Base-by-base conservation (phyloP, 805 yeast species). In the Candida germanica region DNA sequence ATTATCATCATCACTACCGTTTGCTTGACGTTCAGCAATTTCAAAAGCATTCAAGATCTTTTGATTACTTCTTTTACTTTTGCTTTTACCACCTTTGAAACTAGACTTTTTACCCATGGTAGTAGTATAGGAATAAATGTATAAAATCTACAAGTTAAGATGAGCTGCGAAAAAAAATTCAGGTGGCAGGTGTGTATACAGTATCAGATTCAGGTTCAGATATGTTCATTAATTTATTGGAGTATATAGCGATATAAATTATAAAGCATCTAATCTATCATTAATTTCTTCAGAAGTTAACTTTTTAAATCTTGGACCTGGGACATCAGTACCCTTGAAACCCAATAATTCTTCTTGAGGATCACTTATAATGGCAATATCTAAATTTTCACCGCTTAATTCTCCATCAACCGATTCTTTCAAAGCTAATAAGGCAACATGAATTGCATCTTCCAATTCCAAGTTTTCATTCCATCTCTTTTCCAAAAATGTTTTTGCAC, bases 381-480 rank as follows among this genome's bases (percentile, higher is more conserved):
- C 98, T 46, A 93, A 91, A 31, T 95, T 89, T 48, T 88, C 94
- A 31, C 98, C 98, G 45, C 84, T 88, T 78, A 93, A 85, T 56
- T 93, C 99, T 39, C 98, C 98, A 61, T 93, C 99, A 34, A 93
- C 91, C 17, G 95, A 80, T 64, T 93, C 99, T 62, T 93, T 93
- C 58, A 93, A 72, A 4, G 98, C 93, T 51, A 93, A 69, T 31
- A 93, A 71, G 1, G 98, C 96, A 56, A 91, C 93, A 61, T 93
- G 98, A 47, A 93, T 87, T 33, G 98, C 99, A 59, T 93, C 99
- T 66, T 93, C 99, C 45, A 93, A 73, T 66, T 93, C 98, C 57
- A 93, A 71, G 61, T 93, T 96, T 47, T 88, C 95, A 58, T 89
- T 91, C 97, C 98, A 93, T 66, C 99, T 81, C 67, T 93, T 93